Evolutionary conservation across 768 basidiomycete species (phyloP), one percentile per base, ranked within the genome.

Genomic region (Phanerochaete sordida): DNA sequence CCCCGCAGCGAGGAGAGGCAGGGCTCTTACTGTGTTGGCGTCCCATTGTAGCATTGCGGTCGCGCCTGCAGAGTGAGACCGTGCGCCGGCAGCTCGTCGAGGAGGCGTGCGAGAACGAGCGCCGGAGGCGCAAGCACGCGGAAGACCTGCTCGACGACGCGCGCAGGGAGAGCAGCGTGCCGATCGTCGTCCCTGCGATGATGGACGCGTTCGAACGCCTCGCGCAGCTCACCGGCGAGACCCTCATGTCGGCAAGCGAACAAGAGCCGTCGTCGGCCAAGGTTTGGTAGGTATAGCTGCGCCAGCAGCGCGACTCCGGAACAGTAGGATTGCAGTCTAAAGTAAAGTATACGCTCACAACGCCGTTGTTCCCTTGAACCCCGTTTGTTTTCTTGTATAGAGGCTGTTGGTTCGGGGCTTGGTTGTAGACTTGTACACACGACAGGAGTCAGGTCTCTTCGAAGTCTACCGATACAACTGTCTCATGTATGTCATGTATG

Each of bases 131-230:
- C 23, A 50, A 60, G 37, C 61, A 63, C 46, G 58, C 68, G 49
- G 70, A 71, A 59, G 59, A 56, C 49, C 56, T 66, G 31, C 46
- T 66, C n/a, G 65, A 63, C 52, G 68, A 71, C 55, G 62, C 64
- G n/a, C 60, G 62, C n/a, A 58, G 67, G 39, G 73, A 74, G 49
- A 61, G 61, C 43, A 57, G 47, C 5, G 62, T 62, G 56, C 73
- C 72, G 33, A 66, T 72, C 59, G 64, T 72, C 13, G 68, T 74
- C 2, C 73, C 73, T 9, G 70, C 73, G 23, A 66, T 74, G 51
- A 56, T 70, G 58, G 69, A 74, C 45, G 73, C 70, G 27, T 72
- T 74, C 64, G 55, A 66, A 46, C 62, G 64, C 37, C 56, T 74
- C 31, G 65, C 69, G 28, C 57, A 69, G 56, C 57, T 70, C 30